A percentile compares a stretch with the other conserved stretches of the same genome.
Evolutionary conservation across 139 green algal species (phyloP).

Genomic region (Coelastrella sp.): DNA sequence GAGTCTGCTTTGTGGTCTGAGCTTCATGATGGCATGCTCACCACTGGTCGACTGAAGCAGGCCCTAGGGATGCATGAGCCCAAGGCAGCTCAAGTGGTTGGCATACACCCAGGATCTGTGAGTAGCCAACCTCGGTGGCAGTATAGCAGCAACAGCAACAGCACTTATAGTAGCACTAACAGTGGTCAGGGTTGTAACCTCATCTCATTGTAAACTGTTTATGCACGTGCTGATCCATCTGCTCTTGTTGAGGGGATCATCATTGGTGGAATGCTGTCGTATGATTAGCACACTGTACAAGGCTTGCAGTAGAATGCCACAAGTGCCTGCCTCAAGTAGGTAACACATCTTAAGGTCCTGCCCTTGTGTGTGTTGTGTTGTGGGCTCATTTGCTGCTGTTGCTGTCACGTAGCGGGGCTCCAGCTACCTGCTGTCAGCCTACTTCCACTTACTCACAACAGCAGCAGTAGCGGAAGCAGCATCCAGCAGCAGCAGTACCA

Average conservation of each 20-base stretch:
- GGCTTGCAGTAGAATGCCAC: no score
- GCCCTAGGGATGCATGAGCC: constrained; percentile 34
- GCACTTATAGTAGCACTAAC: background rate
- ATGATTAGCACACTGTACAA: no score
- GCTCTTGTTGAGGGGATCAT: no score
- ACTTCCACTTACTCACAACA: constrained; percentile 40
- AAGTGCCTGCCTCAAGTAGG: no score
- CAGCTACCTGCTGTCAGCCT: constrained; percentile 28
- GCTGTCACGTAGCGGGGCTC: background rate
- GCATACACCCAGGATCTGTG: constrained; percentile 41
- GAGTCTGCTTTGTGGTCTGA: constrained; percentile 21
- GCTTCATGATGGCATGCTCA: constrained; percentile 41
- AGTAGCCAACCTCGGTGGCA: background rate
- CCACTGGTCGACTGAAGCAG: constrained; percentile 33
- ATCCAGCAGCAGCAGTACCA: background rate
- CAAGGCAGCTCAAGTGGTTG: constrained; percentile 14
- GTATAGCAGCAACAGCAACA: background rate
- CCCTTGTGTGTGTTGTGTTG: no score
- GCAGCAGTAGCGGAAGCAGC: constrained; percentile 1
- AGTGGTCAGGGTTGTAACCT: background rate
- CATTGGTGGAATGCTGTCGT: no score
- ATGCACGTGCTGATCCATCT: no score
- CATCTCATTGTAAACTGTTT: no score
- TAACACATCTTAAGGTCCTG: no score
- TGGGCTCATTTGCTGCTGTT: background rate